Evolutionary conservation across 2,329 filamentous ascomycete species (phyloP).

Genomic region (Curvularia verruculosa): DNA sequence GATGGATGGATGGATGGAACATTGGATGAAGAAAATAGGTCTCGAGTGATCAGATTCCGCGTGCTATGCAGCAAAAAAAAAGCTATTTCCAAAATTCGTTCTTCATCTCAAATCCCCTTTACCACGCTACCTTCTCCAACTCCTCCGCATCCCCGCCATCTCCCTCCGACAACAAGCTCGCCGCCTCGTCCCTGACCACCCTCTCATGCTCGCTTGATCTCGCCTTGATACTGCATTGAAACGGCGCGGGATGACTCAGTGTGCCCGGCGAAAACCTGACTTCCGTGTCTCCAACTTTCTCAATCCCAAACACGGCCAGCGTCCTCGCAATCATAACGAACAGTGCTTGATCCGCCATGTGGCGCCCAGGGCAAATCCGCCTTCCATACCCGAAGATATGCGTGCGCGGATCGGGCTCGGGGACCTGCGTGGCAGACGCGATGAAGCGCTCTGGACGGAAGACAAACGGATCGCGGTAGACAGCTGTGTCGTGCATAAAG

Average conservation of each 20-base stretch:
- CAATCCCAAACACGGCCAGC: conserved; percentile 56
- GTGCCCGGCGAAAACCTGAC: conserved; percentile 30
- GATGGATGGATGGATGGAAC: no score
- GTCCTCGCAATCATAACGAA: conserved; percentile 53
- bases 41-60: no score
- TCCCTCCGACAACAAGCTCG: conserved; percentile 46
- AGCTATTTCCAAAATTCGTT: no score
- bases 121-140: conserved; percentile 7
- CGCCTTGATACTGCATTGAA: conserved; percentile 38
- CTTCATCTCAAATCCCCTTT: background rate
- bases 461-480: conserved; percentile 45
- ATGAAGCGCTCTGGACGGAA: conserved; percentile 56
- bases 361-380: conserved; percentile 51
- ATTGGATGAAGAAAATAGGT: no score
- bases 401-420: conserved; percentile 48
- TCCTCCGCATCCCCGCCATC: conserved; percentile 44
- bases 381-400: conserved; percentile 51
- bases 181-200: conserved; percentile 41
- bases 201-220: conserved; percentile 38
- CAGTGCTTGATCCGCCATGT: conserved; percentile 52
- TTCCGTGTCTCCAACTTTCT: conserved; percentile 3
- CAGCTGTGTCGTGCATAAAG: conserved; percentile 49
- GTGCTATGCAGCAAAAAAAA: no score
- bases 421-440: conserved; percentile 27
- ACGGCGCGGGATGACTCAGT: conserved; percentile 48